Percentiles rank a stretch among this genome's conserved stretches.
Conservation (phyloP, 2,329 filamentous ascomycete genomes). For the Claviceps purpurea region DNA sequence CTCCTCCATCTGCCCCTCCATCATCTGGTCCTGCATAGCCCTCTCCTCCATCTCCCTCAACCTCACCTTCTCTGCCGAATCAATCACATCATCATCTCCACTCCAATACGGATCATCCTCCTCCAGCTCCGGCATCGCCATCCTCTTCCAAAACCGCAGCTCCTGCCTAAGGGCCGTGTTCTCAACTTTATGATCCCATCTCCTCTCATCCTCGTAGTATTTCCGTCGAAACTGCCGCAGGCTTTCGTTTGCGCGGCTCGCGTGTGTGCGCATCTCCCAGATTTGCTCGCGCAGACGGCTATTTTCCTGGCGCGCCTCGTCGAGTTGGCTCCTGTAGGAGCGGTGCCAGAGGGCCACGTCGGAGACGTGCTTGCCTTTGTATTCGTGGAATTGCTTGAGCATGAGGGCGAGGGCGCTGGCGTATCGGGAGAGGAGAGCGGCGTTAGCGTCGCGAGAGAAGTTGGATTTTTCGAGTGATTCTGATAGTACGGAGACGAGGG, state of each 20-base stretch:
- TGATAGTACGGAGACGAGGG: slow-evolving; percentile 45
- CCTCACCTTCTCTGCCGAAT: slow-evolving; percentile 45
- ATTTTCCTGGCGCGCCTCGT: slow-evolving; percentile 52
- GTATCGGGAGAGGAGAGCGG: slow-evolving; percentile 42
- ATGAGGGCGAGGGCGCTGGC: slow-evolving; percentile 42
- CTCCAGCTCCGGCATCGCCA: slow-evolving; percentile 47
- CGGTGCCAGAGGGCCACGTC: slow-evolving; percentile 53
- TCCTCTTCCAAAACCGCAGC: slow-evolving; percentile 51
- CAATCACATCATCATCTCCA: slow-evolving; percentile 51
- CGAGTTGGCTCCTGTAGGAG: slow-evolving; percentile 51
- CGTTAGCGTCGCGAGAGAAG: slow-evolving; percentile 47
- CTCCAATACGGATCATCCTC: slow-evolving; percentile 51
- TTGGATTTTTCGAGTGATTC: slow-evolving; percentile 50
- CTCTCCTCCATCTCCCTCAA: slow-evolving; percentile 35
- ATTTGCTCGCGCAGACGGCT: slow-evolving; percentile 49
- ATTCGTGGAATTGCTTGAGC: slow-evolving; percentile 51
- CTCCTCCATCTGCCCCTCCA: slow-evolving; percentile 19
- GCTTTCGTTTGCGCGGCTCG: slow-evolving; percentile 41
- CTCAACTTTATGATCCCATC: slow-evolving; percentile 40
- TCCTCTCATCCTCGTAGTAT: slow-evolving; percentile 41
- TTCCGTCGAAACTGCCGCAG: slow-evolving; percentile 42
- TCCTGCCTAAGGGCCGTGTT: slow-evolving; percentile 42
- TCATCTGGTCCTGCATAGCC: slow-evolving; percentile 25
- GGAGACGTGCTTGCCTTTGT: slow-evolving; percentile 48
- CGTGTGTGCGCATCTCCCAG: slow-evolving; percentile 52